Conservation (phyloP, 148 eudicot species). For the Persicaria maculosa region DNA sequence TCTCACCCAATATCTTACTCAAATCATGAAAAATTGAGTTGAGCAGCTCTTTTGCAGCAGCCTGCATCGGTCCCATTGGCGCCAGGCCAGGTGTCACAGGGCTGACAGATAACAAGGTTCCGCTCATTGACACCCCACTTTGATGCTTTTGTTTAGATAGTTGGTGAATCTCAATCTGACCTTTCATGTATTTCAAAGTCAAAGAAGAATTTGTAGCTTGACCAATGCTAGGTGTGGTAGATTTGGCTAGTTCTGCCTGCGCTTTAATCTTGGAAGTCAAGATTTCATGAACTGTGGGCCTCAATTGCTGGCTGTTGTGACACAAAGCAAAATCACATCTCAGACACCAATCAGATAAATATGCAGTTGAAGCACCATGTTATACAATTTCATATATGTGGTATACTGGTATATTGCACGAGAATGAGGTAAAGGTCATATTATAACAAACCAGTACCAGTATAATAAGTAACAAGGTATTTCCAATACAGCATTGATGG, state of each 20-base stretch:
- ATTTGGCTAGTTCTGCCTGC: constrained; percentile 52
- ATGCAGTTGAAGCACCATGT: constrained; percentile 2
- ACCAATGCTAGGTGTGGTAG: constrained; percentile 42
- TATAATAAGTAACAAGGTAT: neutral
- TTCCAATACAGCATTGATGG: no score
- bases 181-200: constrained; percentile 64
- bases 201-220: constrained; percentile 44
- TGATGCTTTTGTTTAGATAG: constrained; percentile 63
- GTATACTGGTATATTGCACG: neutral
- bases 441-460: neutral
- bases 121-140: constrained; percentile 56
- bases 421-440: neutral
- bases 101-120: constrained; percentile 67
- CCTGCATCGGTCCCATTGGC: constrained; percentile 80
- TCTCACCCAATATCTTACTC: constrained; percentile 79
- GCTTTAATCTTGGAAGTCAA: constrained; percentile 69
- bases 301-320: constrained; percentile 73
- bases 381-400: neutral
- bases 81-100: constrained; percentile 93
- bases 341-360: neutral
- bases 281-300: constrained; percentile 85
- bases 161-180: constrained; percentile 62
- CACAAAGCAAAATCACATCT: constrained; percentile 1
- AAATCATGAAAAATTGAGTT: constrained; percentile 67
- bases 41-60: constrained; percentile 78